Evolutionary conservation across 2,329 filamentous ascomycete species (phyloP).

Genomic region (Pezicula neosporulosa): DNA sequence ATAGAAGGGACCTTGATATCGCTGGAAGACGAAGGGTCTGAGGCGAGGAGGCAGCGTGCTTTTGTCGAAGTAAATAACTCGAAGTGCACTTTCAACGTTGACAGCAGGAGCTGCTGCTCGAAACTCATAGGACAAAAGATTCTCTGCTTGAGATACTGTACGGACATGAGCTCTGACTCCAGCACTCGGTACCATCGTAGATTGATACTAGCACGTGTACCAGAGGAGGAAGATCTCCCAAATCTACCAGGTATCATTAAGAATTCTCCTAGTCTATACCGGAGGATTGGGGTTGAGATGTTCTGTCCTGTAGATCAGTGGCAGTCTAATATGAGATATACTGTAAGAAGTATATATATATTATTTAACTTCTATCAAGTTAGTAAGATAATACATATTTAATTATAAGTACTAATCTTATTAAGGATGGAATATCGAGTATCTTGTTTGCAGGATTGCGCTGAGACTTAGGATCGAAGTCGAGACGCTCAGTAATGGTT

Average conservation of each 20-base stretch:
- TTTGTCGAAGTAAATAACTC: not conserved
- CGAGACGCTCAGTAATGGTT: not conserved
- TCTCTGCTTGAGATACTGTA: not conserved
- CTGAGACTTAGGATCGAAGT: not conserved
- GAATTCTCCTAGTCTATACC: not conserved
- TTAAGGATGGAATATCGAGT: not conserved
- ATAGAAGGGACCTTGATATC: not conserved
- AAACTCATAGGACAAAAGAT: not conserved
- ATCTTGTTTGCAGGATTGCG: not conserved
- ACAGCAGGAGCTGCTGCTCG: not conserved
- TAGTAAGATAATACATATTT: too few relatives aligned
- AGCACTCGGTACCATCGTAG: not conserved
- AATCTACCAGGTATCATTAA: not conserved
- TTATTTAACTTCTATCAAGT: too few relatives aligned
- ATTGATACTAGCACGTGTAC: not conserved
- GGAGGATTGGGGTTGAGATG: not conserved
- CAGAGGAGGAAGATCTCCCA: not conserved
- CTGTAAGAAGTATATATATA: not conserved
- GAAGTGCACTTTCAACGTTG: not conserved
- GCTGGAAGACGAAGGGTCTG: not conserved
- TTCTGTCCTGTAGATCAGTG: not conserved
- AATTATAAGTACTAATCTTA: too few relatives aligned
- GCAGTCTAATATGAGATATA: not conserved
- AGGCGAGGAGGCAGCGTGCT: not conserved
- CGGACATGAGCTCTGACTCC: not conserved